phyloP scores from a whole-genome alignment of 441 rosid genomes.

The Melastoma candidum region DNA sequence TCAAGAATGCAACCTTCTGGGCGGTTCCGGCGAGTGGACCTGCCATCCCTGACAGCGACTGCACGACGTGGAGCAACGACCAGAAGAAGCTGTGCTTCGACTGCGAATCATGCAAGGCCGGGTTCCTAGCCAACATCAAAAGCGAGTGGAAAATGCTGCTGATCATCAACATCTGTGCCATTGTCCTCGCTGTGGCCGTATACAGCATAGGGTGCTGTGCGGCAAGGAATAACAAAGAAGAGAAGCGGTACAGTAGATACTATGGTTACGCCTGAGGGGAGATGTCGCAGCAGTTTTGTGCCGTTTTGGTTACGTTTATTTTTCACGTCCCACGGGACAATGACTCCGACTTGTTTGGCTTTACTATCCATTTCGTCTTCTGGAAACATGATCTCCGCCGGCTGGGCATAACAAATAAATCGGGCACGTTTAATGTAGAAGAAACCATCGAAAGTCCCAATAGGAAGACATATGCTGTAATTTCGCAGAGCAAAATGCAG shows the following conservation, averaged over 20 bases:
- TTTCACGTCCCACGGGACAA: no score
- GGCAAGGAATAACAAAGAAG: not conserved
- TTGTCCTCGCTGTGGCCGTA: not conserved
- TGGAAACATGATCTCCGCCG: no score
- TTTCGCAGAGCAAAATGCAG: no score
- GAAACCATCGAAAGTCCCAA: no score
- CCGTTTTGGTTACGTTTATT: no score
- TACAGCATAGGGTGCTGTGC: slow-evolving; percentile 10
- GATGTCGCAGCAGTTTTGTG: no score
- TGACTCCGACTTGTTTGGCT: no score
- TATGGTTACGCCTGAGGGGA: not conserved
- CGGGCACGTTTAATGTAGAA: no score
- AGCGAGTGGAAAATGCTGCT: not conserved
- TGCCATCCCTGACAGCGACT: not conserved
- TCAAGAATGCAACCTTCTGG: slow-evolving; percentile 8
- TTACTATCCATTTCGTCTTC: no score
- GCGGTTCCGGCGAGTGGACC: not conserved
- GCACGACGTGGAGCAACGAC: slow-evolving; percentile 5
- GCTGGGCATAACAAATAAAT: no score
- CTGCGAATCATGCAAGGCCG: slow-evolving; percentile 6
- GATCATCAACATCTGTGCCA: not conserved
- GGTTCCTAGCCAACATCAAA: slow-evolving; percentile 8
- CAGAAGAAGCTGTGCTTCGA: slow-evolving; percentile 7
- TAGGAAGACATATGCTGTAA: no score
- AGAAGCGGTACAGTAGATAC: slow-evolving; percentile 1